A percentile compares a stretch with the other conserved stretches of the same genome.
Evolutionary conservation across 352 stramenopile species (phyloP).

Genomic region (Aphanomyces cochlioides): DNA sequence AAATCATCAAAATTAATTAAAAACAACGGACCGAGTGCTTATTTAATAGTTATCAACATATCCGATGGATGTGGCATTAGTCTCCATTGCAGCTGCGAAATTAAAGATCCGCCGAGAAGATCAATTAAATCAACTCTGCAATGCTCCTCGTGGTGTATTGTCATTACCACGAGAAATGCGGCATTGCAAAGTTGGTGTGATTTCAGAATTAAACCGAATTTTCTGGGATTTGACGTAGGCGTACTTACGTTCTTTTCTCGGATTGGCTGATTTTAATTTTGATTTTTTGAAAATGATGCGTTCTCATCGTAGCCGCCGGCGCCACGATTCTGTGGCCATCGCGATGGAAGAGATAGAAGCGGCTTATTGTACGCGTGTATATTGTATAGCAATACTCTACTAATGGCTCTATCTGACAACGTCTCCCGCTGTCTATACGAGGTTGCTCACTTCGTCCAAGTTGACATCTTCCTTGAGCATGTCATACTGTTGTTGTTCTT

Average conservation of each 20-base stretch:
- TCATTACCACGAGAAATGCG: background rate
- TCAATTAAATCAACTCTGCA: too few relatives aligned
- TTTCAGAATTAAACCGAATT: too few relatives aligned
- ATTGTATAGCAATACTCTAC: conserved; percentile 27
- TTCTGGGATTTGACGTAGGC: too few relatives aligned
- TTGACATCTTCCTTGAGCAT: conserved; percentile 31
- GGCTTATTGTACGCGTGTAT: conserved; percentile 20
- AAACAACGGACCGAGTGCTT: background rate
- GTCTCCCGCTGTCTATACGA: conserved; percentile 19
- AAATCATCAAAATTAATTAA: background rate
- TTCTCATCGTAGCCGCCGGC: background rate
- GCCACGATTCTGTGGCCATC: background rate
- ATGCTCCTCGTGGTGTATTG: too few relatives aligned
- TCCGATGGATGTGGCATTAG: background rate
- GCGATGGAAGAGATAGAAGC: too few relatives aligned
- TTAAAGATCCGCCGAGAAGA: too few relatives aligned
- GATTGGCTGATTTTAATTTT: too few relatives aligned
- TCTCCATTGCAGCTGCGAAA: too few relatives aligned
- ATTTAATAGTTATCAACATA: background rate
- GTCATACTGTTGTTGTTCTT: conserved; percentile 29
- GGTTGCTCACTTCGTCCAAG: conserved; percentile 30
- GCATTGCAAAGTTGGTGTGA: too few relatives aligned
- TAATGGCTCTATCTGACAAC: background rate
- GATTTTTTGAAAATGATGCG: background rate
- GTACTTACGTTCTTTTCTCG: too few relatives aligned